Base-by-base conservation (phyloP, 2,329 filamentous ascomycete genomes). In the Penicillium sp. region DNA sequence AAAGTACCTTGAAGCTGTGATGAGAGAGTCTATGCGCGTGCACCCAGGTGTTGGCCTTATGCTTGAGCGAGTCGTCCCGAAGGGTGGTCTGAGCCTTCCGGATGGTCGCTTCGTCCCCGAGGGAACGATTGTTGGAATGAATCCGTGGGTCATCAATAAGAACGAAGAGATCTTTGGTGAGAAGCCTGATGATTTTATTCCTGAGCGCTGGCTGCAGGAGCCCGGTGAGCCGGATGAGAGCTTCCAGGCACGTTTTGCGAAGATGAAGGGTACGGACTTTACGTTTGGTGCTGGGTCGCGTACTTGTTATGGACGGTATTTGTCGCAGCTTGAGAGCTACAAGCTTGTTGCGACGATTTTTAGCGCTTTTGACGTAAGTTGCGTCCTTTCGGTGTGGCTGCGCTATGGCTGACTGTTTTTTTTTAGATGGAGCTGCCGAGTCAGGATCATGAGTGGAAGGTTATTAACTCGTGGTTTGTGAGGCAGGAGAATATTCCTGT, bases 141-240 rank as follows among this genome's bases (percentile, higher is more conserved):
- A 85, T 52, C 84, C 89, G 0, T 92, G 89, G 89, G 84, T 91
- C 16, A 78, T 93, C 33, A 89, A 93, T 66, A 82, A 87, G 3
- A 81, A 86, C 2, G 79, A 81, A 5, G 84, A 87, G 53, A 78
- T 92, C 29, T 93, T 90, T 65, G 89, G 89, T 2, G 70, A 78
- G 0, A 86, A 92, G 59, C 84, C 85, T 0, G 85, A 91, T 45
- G 73, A 69, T 0, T 93, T 56, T 46, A 44, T 58, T 11, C 71
- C 71, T 14, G 63, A 66, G 11, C 63, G 71, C n/a, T 74, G 70
- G 71, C 60, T 73, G 10, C 57, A 56, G 27, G 10, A 16, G 5
- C 16, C 53, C 0, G 50, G 13, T 1, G 64, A 68, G 49, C 21
- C 59, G 3, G 52, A 53, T 5, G 58, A 63, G 11, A 45, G 46